Evolutionary conservation across 441 rosid genomes (phyloP).

Genomic region (Dalechampia spathulata): DNA sequence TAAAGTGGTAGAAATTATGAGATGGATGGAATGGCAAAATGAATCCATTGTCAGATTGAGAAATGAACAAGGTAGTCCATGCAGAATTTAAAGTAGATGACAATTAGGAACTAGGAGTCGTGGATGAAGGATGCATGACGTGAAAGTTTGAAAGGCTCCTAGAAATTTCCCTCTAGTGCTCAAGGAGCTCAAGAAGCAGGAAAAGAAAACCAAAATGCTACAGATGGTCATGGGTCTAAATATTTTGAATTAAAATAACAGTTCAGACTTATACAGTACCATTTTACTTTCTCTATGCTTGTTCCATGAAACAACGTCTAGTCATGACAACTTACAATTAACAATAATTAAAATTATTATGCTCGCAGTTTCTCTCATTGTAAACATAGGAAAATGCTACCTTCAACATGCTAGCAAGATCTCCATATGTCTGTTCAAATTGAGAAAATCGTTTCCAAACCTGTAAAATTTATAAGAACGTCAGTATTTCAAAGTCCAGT

Average conservation of each 20-base stretch:
- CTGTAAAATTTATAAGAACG: slow-evolving; percentile 43
- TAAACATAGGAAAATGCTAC: slow-evolving; percentile 29
- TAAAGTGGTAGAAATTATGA: neutral
- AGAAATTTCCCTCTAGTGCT: neutral
- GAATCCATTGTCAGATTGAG: neutral
- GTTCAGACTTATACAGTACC: neutral
- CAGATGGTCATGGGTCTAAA: neutral
- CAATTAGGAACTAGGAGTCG: neutral
- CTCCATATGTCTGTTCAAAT: slow-evolving; percentile 95
- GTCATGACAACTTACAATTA: neutral
- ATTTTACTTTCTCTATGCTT: neutral
- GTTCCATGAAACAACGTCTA: neutral
- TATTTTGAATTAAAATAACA: neutral
- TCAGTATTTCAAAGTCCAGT: no score
- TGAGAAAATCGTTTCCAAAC: slow-evolving; percentile 81
- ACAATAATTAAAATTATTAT: neutral
- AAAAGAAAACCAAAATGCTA: neutral
- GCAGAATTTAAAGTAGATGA: neutral
- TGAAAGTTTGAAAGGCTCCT: neutral
- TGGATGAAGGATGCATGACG: neutral
- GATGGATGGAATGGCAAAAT: no score
- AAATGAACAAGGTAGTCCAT: neutral
- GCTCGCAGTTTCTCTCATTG: neutral
- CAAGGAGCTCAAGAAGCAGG: neutral
- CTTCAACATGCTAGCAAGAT: slow-evolving; percentile 89